Evolutionary conservation across 2,329 filamentous ascomycete genomes (phyloP), one percentile per base, ranked within the genome.

Genomic region (Stagonosporopsis cucurbitacearum): DNA sequence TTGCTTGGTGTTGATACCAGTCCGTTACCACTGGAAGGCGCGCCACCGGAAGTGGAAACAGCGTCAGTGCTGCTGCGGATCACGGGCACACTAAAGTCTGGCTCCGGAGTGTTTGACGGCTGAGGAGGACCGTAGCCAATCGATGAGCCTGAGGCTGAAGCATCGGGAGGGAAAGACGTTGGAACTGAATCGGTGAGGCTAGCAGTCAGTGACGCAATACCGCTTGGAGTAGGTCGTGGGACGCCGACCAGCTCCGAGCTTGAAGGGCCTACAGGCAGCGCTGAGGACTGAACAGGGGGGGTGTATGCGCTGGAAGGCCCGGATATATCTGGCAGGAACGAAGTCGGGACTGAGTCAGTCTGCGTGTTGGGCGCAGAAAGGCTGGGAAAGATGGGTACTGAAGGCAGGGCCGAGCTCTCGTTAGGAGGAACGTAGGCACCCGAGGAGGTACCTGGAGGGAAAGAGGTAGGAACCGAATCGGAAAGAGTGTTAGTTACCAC

Each of bases 381-480:
- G 35, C 50, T 57, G 49, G 50, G 39, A 3, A 39, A 50, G 45
- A 50, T 32, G 35, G 17, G 26, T 19, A 30, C 12, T 32, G 50
- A 61, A 26, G 59, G 42, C 19, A 57, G 33, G 28, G 32, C 55
- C 33, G 58, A 59, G 42, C 28, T 55, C 28, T 32, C 23, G 15
- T 50, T 36, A 26, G 53, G 58, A 45, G 61, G 43, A 19, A 42
- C 13, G 40, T 45, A 53, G 23, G 15, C 39, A 47, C 44, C 52
- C 19, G 54, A 46, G 7, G 36, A 20, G 6, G 15, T 42, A 39
- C 19, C 23, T 30, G 51, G 28, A 22, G 43, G 35, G n/a, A 40
- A 54, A 20, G 57, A 60, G 19, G 50, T 58, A 9, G 54, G 50
- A 25, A 58, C 52, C n/a, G 54, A 50, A 20, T 54, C 48, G 19